Conservation (phyloP, 108 stramenopile species). For the Mediolabrus comicus region DNA sequence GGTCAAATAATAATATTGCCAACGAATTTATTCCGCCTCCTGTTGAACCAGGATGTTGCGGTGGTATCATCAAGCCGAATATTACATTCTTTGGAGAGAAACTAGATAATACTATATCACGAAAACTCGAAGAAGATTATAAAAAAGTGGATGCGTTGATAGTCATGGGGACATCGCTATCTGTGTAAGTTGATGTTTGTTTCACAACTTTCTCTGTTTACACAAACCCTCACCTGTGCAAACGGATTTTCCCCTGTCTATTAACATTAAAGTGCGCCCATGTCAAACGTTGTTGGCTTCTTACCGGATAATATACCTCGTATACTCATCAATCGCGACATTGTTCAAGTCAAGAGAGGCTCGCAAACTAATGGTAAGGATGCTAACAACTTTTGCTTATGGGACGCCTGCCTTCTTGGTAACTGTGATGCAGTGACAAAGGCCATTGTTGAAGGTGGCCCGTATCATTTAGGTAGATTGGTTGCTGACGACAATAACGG, state of each 20-base stretch:
- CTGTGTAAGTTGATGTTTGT: constrained; percentile 55
- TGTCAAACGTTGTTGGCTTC: constrained; percentile 76
- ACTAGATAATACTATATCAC: constrained; percentile 53
- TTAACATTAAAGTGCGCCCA: constrained; percentile 61
- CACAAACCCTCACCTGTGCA: not conserved
- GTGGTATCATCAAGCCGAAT: constrained; percentile 82
- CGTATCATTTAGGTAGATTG: not conserved
- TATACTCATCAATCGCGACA: constrained; percentile 81
- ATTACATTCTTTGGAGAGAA: constrained; percentile 89
- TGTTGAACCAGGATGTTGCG: constrained; percentile 37
- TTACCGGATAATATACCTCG: constrained; percentile 65
- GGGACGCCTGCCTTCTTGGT: constrained; percentile 81
- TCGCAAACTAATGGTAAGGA: constrained; percentile 25
- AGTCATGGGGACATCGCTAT: constrained; percentile 86
- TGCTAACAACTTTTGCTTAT: constrained; percentile 54
- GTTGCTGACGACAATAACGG: not conserved
- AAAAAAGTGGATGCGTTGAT: constrained; percentile 80
- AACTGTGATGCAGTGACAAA: constrained; percentile 84
- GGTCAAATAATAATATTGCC: not conserved
- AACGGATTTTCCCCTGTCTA: not conserved
- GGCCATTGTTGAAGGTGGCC: constrained; percentile 19
- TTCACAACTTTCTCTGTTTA: constrained; percentile 2
- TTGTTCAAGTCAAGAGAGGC: constrained; percentile 54
- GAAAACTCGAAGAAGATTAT: constrained; percentile 64
- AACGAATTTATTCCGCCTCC: not conserved